Evolutionary conservation across 306 rosid genomes (phyloP), one percentile per base, ranked within the genome.

Genomic region (Castanopsis chinensis): DNA sequence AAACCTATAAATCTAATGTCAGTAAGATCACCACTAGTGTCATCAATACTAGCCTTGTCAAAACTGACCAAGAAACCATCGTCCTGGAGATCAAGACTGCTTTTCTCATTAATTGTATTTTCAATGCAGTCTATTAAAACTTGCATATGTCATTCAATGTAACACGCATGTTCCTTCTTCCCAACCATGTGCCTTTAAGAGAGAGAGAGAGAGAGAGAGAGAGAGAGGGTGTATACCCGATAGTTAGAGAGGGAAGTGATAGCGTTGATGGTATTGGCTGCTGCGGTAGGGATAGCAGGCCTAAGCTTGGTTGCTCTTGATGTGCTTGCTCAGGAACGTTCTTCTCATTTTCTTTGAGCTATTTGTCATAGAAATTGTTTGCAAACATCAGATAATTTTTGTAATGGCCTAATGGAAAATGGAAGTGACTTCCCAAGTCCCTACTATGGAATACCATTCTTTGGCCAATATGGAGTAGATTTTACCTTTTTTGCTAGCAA

Each of bases 301-400:
- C 85, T 43, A 45, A 27, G 72, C 52, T 77, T 82, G 81, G 85
- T 56, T 67, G 77, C 57, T 80, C 79, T 28, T 43, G 27, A 7
- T 73, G 86, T 76, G 75, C 76, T 53, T 28, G 35, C 72, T 87
- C 88, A 61, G 15, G 78, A 56, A 54, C 14, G 33, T 28, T 58
- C 75, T 84, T 90, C 80, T 72, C 88, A 54, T 86, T 85, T 78
- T 89, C 94, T 76, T 91, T 87, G 69, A 90, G 71, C 98, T 95
- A 61, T 71, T 32, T 33, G 12, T 61, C 74, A 79, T 68, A 76
- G 60, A 15, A 72, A 49, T 21, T 49, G 70, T 30, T 27, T 7
- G 33, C 17, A 64, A 64, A 28, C 21, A 49, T 13, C 20, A 18
- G 60, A 20, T 27, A 51, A 18, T 28, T 72, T 73, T 54, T 11